Conservation (phyloP, 2,329 filamentous ascomycete species). For the Talaromyces sp. region DNA sequence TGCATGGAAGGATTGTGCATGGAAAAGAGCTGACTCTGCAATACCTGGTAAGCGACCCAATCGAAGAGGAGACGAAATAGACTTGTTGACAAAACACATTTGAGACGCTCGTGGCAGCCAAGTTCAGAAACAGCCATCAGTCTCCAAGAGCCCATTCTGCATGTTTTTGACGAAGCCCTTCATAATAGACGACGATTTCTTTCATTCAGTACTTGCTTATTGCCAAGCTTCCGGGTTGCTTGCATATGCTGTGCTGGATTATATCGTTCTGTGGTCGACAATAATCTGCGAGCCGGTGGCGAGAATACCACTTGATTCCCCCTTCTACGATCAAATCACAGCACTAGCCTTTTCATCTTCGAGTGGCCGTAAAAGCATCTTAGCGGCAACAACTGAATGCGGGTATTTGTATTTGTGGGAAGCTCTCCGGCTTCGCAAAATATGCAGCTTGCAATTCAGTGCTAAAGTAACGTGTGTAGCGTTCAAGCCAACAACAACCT, state of each 20-base stretch:
- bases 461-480: constrained; percentile 71
- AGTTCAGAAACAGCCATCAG: not conserved
- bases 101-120: not conserved
- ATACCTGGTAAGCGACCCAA: constrained; percentile 29
- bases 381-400: constrained; percentile 77
- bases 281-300: constrained; percentile 58
- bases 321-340: constrained; percentile 58
- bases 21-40: constrained; percentile 28
- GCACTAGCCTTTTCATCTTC: constrained; percentile 85
- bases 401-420: constrained; percentile 74
- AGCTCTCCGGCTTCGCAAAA: constrained; percentile 57
- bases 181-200: constrained; percentile 87
- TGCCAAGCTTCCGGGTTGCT: constrained; percentile 68
- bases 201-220: constrained; percentile 87
- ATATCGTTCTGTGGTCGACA: constrained; percentile 89
- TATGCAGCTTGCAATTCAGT: constrained; percentile 70
- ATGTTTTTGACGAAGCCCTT: constrained; percentile 76
- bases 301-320: constrained; percentile 44
- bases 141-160: constrained; percentile 58
- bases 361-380: constrained; percentile 68
- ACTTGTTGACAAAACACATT: not conserved
- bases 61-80: not conserved
- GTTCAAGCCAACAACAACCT: constrained; percentile 64
- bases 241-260: constrained; percentile 73
- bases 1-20: constrained; percentile 38